A percentile compares a stretch with the other conserved stretches of the same genome.
phyloP scores from a whole-genome alignment of 768 basidiomycete genomes.

The Dendrothele bispora region DNA sequence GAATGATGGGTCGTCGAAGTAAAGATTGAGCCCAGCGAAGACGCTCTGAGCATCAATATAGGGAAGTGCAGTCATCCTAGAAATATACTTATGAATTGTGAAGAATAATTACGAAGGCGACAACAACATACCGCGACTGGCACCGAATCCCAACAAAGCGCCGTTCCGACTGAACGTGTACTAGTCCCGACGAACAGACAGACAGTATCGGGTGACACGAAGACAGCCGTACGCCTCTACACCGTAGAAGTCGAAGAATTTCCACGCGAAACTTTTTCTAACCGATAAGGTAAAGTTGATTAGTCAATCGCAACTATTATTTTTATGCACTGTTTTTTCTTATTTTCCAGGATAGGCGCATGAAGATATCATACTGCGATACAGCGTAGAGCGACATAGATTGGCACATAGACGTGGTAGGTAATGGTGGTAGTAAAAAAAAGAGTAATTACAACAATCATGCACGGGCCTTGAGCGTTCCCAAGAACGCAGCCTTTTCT shows the following conservation, averaged over 20 bases:
- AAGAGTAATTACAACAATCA: conserved; percentile 30
- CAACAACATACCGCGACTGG: conserved; percentile 44
- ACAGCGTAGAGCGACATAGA: background rate
- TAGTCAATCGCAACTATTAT: too few species aligned
- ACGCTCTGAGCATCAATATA: conserved; percentile 82
- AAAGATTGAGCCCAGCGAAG: conserved; percentile 64
- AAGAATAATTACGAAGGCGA: background rate
- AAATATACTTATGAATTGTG: conserved; percentile 3
- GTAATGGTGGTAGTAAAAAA: conserved; percentile 1
- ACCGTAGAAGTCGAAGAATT: too few species aligned
- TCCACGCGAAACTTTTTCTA: too few species aligned
- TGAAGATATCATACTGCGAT: conserved; percentile 39
- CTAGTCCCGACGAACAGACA: too few species aligned
- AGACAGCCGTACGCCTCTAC: too few species aligned
- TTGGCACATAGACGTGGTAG: background rate
- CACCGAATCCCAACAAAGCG: conserved; percentile 18
- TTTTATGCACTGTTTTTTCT: too few species aligned
- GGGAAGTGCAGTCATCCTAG: conserved; percentile 71
- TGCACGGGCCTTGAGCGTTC: conserved; percentile 68
- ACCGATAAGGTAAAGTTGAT: too few species aligned
- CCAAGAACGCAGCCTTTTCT: conserved; percentile 95
- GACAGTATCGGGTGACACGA: too few species aligned
- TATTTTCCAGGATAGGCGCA: background rate
- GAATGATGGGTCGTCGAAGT: conserved; percentile 5
- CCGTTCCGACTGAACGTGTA: background rate